Evolutionary conservation across 78 protist species (phyloP).

Genomic region (Monosiga brevicollis): DNA sequence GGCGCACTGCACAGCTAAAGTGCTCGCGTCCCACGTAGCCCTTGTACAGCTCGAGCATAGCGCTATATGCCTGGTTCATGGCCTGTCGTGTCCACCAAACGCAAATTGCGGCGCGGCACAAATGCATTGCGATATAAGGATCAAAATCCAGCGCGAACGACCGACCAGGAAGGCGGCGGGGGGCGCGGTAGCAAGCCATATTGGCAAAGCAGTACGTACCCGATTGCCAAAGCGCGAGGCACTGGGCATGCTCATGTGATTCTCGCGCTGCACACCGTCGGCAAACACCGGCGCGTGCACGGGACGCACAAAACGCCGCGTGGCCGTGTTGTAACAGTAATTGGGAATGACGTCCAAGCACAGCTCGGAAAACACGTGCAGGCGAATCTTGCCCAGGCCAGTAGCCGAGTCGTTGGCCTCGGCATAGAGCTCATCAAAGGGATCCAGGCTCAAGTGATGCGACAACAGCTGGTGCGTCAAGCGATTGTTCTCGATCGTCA

Average conservation of each 20-base stretch:
- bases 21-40: slow-evolving; percentile 9
- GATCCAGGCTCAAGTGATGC: slow-evolving; percentile 42
- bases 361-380: slow-evolving; percentile 53
- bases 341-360: slow-evolving; percentile 59
- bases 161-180: too few species aligned
- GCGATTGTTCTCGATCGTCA: slow-evolving; percentile 30
- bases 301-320: neutral
- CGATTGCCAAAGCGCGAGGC: too few species aligned
- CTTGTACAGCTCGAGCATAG: slow-evolving; percentile 21
- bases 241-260: too few species aligned
- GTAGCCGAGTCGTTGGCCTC: slow-evolving; percentile 64
- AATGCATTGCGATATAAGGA: too few species aligned
- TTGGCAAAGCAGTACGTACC: too few species aligned
- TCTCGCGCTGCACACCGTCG: neutral
- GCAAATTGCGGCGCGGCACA: too few species aligned
- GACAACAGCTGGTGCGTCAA: slow-evolving; percentile 43
- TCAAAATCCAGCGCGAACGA: too few species aligned
- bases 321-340: slow-evolving; percentile 31
- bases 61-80: slow-evolving; percentile 45
- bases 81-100: too few species aligned
- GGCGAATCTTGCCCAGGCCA: slow-evolving; percentile 54
- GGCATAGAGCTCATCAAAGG: slow-evolving; percentile 45
- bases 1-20: neutral
- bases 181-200: too few species aligned
- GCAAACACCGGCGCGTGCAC: neutral